Base-by-base conservation (phyloP, 2,329 filamentous ascomycete genomes). In the Bipolaris oryzae region DNA sequence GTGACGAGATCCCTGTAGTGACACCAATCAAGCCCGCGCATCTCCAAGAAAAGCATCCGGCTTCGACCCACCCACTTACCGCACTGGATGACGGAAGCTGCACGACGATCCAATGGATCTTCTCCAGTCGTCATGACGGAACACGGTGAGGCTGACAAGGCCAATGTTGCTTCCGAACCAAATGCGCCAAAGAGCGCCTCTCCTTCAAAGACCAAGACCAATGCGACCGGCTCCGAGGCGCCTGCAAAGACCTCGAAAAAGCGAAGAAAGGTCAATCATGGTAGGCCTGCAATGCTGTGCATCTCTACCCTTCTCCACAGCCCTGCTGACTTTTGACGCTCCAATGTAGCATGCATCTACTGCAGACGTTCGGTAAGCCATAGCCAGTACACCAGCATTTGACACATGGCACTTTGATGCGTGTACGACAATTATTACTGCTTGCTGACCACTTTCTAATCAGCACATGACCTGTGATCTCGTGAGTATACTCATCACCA, bases 391-490 rank as follows among this genome's bases (percentile, higher is more conserved):
- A 63, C 60, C 39, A 65, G 58, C 58, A 57, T 57, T 55, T 58
- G 62, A 68, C 64, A 62, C 58, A 63, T 62, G 50, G 53, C 56
- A 63, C 59, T 48, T 55, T 50, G 56, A 62, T 64, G 51, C 60
- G 53, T 63, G 48, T 52, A 55, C 56, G 37, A 56, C 53, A 57
- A 62, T 46, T 57, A 52, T 59, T 59, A 66, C 54, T 62, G 47
- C 56, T 58, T 71, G 72, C 76, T 78, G 70, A 78, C 71, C 60
- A 64, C 43, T 44, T 53, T 41, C 61, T 60, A 51, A 65, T 60
- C 57, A 79, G 77, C 81, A 83, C 69, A 83, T 83, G 81, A 83
- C 81, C 53, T 83, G 81, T 73, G 81, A 83, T 69, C 78, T 82
- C 50, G 77, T 79, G 71, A 71, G 77, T 68, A 52, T 45, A 50